Percentiles rank a stretch among this genome's conserved stretches.
These are phyloP conservation scores for Gossypium davidsonii DNA, from an alignment of 441 rosid species.

Conservation along the genomic window DNA sequence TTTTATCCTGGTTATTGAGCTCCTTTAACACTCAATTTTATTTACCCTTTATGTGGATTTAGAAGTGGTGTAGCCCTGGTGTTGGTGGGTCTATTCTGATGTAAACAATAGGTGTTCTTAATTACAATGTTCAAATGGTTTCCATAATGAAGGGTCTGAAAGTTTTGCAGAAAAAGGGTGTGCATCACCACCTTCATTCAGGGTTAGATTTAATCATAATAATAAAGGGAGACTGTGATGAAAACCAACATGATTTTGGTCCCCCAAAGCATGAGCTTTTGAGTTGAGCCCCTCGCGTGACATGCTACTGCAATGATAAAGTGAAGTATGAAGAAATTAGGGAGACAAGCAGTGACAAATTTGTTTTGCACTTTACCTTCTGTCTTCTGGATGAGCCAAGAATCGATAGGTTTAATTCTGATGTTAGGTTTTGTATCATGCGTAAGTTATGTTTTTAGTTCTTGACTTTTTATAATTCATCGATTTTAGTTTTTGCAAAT, in stretches of 20 bases:
- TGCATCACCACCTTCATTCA: not conserved
- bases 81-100: not conserved
- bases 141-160: not conserved
- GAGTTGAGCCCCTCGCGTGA: not conserved
- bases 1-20: too few species aligned
- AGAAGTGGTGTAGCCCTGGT: not conserved
- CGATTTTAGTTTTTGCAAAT: too few species aligned
- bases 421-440: too few species aligned
- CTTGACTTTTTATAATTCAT: too few species aligned
- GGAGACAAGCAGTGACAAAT: constrained; percentile 12
- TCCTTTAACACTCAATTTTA: too few species aligned
- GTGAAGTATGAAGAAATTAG: not conserved
- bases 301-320: not conserved
- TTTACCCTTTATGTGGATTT: not conserved
- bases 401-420: not conserved
- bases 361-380: not conserved
- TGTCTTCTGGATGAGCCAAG: constrained; percentile 7
- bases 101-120: not conserved
- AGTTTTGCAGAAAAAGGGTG: not conserved
- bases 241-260: constrained; percentile 1
- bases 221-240: too few species aligned
- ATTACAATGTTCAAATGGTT: not conserved
- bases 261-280: not conserved
- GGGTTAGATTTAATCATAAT: not conserved
- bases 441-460: too few species aligned